Evolutionary conservation across 768 basidiomycete species (phyloP).

Genomic region (Rickenella mellea): DNA sequence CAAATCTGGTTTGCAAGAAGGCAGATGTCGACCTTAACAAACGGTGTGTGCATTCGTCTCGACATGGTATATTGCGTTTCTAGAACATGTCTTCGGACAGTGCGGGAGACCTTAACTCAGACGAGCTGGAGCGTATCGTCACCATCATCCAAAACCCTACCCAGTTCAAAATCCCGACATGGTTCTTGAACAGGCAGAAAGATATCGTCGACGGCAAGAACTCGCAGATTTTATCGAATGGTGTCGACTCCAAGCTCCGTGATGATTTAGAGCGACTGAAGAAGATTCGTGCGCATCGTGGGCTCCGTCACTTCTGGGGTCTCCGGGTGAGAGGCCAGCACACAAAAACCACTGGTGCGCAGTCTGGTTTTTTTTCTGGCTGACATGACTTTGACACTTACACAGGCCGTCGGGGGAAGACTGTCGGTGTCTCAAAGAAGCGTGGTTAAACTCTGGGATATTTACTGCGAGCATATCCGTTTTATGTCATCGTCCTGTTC

Average conservation of each 20-base stretch:
- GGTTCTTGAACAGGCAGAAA: slow-evolving; percentile 99
- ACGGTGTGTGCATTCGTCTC: slow-evolving; percentile 52
- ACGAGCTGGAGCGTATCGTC: slow-evolving; percentile 97
- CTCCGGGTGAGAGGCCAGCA: slow-evolving; percentile 96
- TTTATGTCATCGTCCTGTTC: too few species aligned
- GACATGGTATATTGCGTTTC: neutral
- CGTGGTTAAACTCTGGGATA: slow-evolving; percentile 45
- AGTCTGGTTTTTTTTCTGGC: neutral
- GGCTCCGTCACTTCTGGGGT: slow-evolving; percentile 88
- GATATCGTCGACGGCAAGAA: slow-evolving; percentile 97
- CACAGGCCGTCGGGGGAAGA: slow-evolving; percentile 88
- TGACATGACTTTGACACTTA: slow-evolving; percentile 5
- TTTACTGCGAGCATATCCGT: too few species aligned
- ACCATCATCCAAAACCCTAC: slow-evolving; percentile 99
- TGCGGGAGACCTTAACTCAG: slow-evolving; percentile 98
- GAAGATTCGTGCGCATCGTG: slow-evolving; percentile 97
- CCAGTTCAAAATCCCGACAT: slow-evolving; percentile 98
- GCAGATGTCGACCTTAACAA: slow-evolving; percentile 98
- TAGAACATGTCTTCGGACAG: slow-evolving; percentile 30
- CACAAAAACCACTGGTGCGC: slow-evolving; percentile 94
- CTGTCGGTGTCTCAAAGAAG: slow-evolving; percentile 95
- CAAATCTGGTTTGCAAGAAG: slow-evolving; percentile 99
- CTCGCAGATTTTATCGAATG: slow-evolving; percentile 91
- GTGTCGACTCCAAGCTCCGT: slow-evolving; percentile 94
- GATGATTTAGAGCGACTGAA: slow-evolving; percentile 97